Base-by-base conservation (phyloP, 805 yeast genomes). In the Candida xyloterini region DNA sequence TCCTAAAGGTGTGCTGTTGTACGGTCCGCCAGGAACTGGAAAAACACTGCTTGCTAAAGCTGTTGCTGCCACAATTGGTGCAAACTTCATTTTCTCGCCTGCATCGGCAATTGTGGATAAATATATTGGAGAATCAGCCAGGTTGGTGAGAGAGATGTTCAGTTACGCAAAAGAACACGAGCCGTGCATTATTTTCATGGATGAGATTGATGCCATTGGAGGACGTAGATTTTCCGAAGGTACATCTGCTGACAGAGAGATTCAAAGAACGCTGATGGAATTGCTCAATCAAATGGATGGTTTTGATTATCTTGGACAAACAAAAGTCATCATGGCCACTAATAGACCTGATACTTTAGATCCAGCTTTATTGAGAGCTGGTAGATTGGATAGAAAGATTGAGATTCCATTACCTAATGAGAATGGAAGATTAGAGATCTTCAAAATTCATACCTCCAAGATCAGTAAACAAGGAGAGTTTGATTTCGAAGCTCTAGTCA, bases 11-110 rank as follows among this genome's bases (percentile, higher is more conserved):
- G 98, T 91, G 20, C 70, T 93, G 47, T 73, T 93, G 37, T 93
- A 93, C 60, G 99, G 99, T 7, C 99, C 99, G 6, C 99, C 99
- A 16, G 99, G 99, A 56, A 93, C 99, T 0, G 98, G 99, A 59
- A 91, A 91, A 63, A 91, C 99, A 0, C 70, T 91, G 44, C 74
- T 91, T 57, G 99, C 99, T 13, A 90, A 93, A 59, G 98, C 98
- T 0, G 97, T 90, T 31, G 98, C 99, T 5, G 98, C 98, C 30
- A 93, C 98, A 4, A 88, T 93, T 57, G 98, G 98, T 40, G 97
- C 97, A 26, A 91, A 91, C 66, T 91, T 91, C 69, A 91, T 91
- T 48, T 93, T 93, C 57, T 85, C 95, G n/a, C 98, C 98, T 10
- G 97, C 98, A 1, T 85, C 96, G 10, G 98, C 96, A 33, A 91